Percentiles rank a stretch among this genome's conserved stretches.
These are phyloP conservation scores for Fusarium camptoceras DNA, from an alignment of 2,329 filamentous ascomycete species.

Conservation along the genomic window DNA sequence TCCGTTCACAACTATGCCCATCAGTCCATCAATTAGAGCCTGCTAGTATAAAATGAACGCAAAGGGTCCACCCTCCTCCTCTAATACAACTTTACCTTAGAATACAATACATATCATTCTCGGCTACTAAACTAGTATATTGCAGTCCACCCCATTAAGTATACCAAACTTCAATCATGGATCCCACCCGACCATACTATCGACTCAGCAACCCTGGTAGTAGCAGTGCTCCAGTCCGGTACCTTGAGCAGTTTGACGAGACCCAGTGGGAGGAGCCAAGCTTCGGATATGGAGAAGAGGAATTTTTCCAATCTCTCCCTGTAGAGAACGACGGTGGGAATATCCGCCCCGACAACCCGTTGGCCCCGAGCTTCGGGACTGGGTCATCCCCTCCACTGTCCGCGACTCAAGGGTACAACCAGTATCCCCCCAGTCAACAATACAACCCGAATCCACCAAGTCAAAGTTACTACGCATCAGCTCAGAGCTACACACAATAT, in stretches of 20 bases:
- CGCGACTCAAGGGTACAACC: too few species aligned
- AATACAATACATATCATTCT: not conserved
- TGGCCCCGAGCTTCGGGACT: not conserved
- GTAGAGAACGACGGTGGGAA: not conserved
- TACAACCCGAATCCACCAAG: not conserved
- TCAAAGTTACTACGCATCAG: not conserved
- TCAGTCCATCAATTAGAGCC: not conserved
- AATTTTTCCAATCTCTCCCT: not conserved
- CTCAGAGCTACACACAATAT: not conserved
- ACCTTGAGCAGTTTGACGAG: not conserved
- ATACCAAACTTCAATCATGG: not conserved
- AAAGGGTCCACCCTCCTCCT: not conserved
- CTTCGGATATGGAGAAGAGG: not conserved
- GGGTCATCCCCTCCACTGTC: too few species aligned
- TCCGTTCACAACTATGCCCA: fast-evolving
- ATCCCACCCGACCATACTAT: not conserved
- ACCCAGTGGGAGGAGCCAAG: not conserved
- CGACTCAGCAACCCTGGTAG: not conserved
- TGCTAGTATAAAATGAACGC: not conserved
- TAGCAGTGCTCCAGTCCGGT: not conserved
- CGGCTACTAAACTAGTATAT: not conserved
- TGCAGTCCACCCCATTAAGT: not conserved
- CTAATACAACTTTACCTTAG: not conserved
- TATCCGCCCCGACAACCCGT: not conserved
- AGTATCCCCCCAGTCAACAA: not conserved